Percentiles rank a stretch among this genome's conserved stretches.
Evolutionary conservation across 495 filamentous ascomycete species (phyloP).

Genomic region (Neurospora discreta): DNA sequence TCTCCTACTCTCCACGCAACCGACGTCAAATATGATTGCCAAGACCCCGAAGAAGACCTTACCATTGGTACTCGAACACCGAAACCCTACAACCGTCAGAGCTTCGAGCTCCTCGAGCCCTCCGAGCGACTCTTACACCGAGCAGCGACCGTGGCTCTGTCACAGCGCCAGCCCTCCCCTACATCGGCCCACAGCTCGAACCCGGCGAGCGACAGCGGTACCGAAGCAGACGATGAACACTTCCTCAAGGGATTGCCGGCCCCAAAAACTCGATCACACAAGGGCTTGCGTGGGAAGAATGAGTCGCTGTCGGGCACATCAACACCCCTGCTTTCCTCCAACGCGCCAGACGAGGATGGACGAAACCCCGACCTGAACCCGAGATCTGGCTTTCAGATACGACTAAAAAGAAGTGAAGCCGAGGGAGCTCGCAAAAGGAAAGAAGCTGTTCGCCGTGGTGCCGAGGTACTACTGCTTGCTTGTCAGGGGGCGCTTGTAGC

Average conservation of each 20-base stretch:
- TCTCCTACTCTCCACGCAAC: not conserved
- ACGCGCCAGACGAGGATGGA: constrained; percentile 45
- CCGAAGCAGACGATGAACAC: constrained; percentile 82
- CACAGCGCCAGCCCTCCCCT: constrained; percentile 7
- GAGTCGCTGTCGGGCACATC: constrained; percentile 35
- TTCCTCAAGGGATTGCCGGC: constrained; percentile 74
- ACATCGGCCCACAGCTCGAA: constrained; percentile 33
- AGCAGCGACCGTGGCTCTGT: not conserved
- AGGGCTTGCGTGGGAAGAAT: constrained; percentile 54
- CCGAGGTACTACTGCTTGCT: constrained; percentile 34
- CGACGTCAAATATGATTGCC: constrained; percentile 6
- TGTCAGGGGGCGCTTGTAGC: constrained; percentile 29
- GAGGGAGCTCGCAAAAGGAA: constrained; percentile 30
- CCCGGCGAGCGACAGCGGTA: constrained; percentile 73
- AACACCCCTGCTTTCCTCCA: constrained; percentile 50
- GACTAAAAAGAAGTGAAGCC: constrained; percentile 13
- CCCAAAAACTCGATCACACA: constrained; percentile 55
- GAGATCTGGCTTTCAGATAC: not conserved
- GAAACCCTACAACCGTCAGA: constrained; percentile 60
- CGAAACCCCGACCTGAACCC: not conserved
- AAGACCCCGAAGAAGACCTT: constrained; percentile 20
- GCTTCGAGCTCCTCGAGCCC: constrained; percentile 36
- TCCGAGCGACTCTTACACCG: constrained; percentile 20
- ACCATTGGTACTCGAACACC: constrained; percentile 59
- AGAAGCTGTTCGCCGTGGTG: constrained; percentile 31